A percentile compares a stretch with the other conserved stretches of the same genome.
These are phyloP conservation scores for Carallia brachiata DNA, from an alignment of 345 rosid genomes.

Conservation along the genomic window DNA sequence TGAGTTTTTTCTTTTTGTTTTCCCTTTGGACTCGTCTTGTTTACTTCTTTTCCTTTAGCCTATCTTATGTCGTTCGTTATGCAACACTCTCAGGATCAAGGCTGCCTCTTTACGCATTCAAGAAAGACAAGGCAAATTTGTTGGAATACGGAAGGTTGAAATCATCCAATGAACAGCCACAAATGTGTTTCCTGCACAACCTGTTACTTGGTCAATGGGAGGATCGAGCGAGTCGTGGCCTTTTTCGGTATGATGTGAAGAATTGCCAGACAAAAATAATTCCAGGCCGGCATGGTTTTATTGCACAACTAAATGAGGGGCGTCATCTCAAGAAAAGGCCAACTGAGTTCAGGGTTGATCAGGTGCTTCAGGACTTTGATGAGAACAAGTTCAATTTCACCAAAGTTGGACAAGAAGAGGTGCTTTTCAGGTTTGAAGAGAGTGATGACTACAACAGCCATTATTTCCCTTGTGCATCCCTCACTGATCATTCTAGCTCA, in stretches of 20 bases:
- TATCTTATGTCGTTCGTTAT: background rate
- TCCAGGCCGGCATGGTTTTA: constrained; percentile 14
- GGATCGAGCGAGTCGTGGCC: constrained; percentile 12
- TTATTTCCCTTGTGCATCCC: constrained; percentile 6
- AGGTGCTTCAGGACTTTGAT: constrained; percentile 19
- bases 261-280: constrained; percentile 14
- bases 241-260: constrained; percentile 18
- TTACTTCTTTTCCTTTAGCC: too few species aligned
- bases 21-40: background rate
- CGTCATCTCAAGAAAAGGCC: constrained; percentile 23
- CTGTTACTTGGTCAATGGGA: constrained; percentile 20
- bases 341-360: constrained; percentile 21
- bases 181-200: constrained; percentile 11
- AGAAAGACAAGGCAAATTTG: background rate
- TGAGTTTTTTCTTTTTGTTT: background rate
- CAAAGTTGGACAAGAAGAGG: constrained; percentile 13
- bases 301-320: constrained; percentile 23
- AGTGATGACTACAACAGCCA: background rate
- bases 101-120: background rate
- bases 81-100: constrained; percentile 2
- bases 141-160: background rate
- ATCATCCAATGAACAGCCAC: background rate
- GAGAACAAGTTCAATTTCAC: constrained; percentile 23
- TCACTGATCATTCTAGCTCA: constrained; percentile 13
- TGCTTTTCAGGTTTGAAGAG: constrained; percentile 5